A percentile compares a stretch with the other conserved stretches of the same genome.
Conservation (phyloP, 2,329 filamentous ascomycete species). For the Pseudocercospora eumusae region DNA sequence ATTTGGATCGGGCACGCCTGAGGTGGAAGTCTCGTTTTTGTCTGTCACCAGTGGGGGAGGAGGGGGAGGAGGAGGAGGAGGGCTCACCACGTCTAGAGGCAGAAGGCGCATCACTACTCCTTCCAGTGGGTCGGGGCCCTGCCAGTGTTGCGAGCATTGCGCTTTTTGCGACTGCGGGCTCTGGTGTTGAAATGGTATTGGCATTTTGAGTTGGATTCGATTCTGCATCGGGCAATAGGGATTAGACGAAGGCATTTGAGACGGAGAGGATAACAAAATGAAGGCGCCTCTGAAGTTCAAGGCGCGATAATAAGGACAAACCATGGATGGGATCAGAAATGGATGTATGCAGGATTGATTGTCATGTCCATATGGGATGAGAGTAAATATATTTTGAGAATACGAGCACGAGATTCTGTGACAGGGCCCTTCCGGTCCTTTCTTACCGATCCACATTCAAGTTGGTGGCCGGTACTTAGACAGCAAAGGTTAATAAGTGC, state of each 20-base stretch:
- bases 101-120: not conserved
- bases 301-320: not conserved
- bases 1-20: not conserved
- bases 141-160: slow-evolving; percentile 6
- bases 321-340: not conserved
- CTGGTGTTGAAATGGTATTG: slow-evolving; percentile 7
- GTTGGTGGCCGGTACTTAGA: not conserved
- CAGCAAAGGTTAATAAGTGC: no score
- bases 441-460: not conserved
- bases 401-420: not conserved
- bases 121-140: not conserved
- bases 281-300: not conserved
- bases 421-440: not conserved
- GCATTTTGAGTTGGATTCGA: not conserved
- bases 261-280: not conserved
- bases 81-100: not conserved
- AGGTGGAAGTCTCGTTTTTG: not conserved
- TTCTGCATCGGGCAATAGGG: not conserved
- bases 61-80: not conserved
- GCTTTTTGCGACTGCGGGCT: slow-evolving; percentile 4
- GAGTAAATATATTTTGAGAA: not conserved
- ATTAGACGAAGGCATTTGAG: not conserved
- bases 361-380: not conserved
- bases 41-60: not conserved
- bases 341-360: not conserved